Evolutionary conservation across 345 rosid species (phyloP).

Genomic region (Eutrema yunnanense): DNA sequence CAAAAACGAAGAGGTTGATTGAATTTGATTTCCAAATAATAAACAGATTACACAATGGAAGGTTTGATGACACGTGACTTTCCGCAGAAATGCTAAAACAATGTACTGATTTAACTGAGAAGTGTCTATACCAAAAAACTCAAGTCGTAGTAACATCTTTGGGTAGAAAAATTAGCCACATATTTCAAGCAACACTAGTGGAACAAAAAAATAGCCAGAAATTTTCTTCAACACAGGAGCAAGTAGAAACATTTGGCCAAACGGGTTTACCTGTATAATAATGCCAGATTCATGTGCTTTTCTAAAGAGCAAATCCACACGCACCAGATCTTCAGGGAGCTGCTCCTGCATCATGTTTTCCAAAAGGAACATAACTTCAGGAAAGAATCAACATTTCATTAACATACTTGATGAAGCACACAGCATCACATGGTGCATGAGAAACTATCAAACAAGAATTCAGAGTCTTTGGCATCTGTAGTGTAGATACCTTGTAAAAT

Average conservation of each 20-base stretch:
- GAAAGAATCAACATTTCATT: background rate
- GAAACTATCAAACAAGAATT: constrained; percentile 12
- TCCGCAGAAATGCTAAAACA: background rate
- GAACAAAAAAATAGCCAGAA: background rate
- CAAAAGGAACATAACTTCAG: background rate
- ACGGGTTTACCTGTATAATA: constrained; percentile 53
- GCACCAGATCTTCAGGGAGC: constrained; percentile 69
- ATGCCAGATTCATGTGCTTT: constrained; percentile 71
- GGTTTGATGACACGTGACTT: constrained; percentile 7
- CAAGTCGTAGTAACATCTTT: background rate
- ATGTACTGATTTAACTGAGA: background rate
- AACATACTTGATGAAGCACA: background rate
- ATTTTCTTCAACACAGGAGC: background rate
- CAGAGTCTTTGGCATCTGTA: background rate
- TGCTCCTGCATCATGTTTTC: constrained; percentile 57
- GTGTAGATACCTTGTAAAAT: constrained; percentile 66
- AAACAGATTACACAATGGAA: background rate
- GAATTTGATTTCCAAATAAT: constrained; percentile 19
- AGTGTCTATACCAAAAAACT: background rate
- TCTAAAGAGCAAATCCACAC: constrained; percentile 77
- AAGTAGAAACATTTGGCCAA: constrained; percentile 4
- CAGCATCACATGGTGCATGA: background rate
- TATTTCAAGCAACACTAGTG: constrained; percentile 2
- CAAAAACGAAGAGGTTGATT: constrained; percentile 36
- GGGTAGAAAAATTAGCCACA: background rate